Conservation (phyloP, 169 alveolate genomes). For the Cryptosporidium sp. region DNA sequence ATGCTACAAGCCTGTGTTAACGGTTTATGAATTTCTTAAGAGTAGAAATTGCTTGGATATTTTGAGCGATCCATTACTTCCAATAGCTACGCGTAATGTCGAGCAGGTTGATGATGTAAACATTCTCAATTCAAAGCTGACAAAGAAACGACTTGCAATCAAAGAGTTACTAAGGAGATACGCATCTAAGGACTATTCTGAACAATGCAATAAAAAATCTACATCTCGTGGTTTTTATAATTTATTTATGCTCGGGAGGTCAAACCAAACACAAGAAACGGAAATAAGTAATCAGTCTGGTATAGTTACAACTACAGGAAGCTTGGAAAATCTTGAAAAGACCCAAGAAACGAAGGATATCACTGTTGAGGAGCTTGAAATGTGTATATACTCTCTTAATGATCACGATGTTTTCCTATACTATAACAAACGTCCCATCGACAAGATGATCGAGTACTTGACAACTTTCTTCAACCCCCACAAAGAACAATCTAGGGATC, state of each 20-base stretch:
- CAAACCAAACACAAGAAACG: conserved; percentile 6
- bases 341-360: conserved; percentile 79
- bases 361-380: conserved; percentile 90
- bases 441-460: conserved; percentile 66
- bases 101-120: conserved; percentile 38
- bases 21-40: conserved; percentile 86
- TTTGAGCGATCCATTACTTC: conserved; percentile 86
- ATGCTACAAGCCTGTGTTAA: conserved; percentile 85
- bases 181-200: conserved; percentile 30
- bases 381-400: conserved; percentile 90
- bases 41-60: conserved; percentile 85
- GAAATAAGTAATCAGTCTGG: conserved; percentile 40
- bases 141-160: conserved; percentile 63
- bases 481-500: conserved; percentile 32
- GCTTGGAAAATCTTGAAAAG: conserved; percentile 31
- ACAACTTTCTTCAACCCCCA: conserved; percentile 48
- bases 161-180: conserved; percentile 58
- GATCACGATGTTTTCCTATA: conserved; percentile 85
- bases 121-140: conserved; percentile 28
- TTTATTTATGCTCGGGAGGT: conserved; percentile 41
- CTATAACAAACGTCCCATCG: conserved; percentile 67
- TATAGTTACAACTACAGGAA: conserved; percentile 48
- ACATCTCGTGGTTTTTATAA: conserved; percentile 32
- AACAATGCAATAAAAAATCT: conserved; percentile 26
- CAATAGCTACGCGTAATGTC: conserved; percentile 87